Evolutionary conservation across 768 basidiomycete species (phyloP).

Genomic region (Agaricus subrufescens): DNA sequence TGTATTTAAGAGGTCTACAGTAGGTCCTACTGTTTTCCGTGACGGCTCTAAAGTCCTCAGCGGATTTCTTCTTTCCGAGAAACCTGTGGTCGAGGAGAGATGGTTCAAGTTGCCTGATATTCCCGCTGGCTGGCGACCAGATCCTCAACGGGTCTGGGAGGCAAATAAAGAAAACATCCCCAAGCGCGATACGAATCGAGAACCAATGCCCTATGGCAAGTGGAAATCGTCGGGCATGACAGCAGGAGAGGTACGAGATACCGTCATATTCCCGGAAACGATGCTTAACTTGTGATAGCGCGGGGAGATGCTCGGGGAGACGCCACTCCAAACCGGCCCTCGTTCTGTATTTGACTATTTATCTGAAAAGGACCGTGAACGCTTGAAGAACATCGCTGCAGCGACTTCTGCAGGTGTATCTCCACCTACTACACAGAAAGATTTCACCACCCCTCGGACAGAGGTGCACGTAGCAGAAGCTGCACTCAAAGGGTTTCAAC

Average conservation of each 20-base stretch:
- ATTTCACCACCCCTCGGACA: slow-evolving; percentile 38
- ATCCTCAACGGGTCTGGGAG: slow-evolving; percentile 75
- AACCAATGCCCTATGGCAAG: slow-evolving; percentile 32
- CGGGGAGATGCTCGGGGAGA: slow-evolving; percentile 80
- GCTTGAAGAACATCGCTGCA: slow-evolving; percentile 59
- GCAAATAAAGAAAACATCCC: slow-evolving; percentile 45
- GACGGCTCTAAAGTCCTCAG: slow-evolving; percentile 71
- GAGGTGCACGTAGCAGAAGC: slow-evolving; percentile 82
- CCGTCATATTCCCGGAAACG: not conserved
- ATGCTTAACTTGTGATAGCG: slow-evolving; percentile 43
- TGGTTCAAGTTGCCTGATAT: slow-evolving; percentile 84
- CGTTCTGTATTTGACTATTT: slow-evolving; percentile 93
- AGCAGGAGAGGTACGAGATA: slow-evolving; percentile 63
- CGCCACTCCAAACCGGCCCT: slow-evolving; percentile 58
- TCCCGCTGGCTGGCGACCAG: slow-evolving; percentile 80
- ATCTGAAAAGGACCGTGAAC: slow-evolving; percentile 87
- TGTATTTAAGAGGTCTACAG: slow-evolving; percentile 26
- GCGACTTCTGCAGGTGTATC: slow-evolving; percentile 15
- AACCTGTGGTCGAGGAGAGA: slow-evolving; percentile 64
- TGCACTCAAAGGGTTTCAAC: slow-evolving; percentile 86
- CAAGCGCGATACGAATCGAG: slow-evolving; percentile 16
- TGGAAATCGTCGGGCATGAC: slow-evolving; percentile 54
- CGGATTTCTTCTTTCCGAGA: slow-evolving; percentile 70
- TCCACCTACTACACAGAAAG: slow-evolving; percentile 9
- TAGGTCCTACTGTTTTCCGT: slow-evolving; percentile 41